Base-by-base conservation (phyloP, 2,329 filamentous ascomycete genomes). In the Aspergillus ibericus region DNA sequence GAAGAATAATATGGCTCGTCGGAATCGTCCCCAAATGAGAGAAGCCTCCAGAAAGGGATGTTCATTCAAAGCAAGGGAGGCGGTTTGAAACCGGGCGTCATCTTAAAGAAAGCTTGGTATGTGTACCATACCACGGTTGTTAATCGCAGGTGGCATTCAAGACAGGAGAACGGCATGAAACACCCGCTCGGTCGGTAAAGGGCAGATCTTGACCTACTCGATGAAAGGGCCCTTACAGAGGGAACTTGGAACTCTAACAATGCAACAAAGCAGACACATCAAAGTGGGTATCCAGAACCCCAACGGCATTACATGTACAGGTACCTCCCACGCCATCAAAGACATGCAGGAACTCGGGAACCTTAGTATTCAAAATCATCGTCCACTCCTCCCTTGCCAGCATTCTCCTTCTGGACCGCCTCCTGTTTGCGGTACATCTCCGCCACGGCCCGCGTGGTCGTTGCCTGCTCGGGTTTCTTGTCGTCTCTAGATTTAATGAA, bases 371-470 rank as follows among this genome's bases (percentile, higher is more conserved):
- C 95, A 78, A 97, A 99, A 75, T 98, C 93, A 78, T 98, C 93
- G 81, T 99, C 95, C 56, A 93, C 93, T 4, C 91, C 91, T 0
- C 89, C 90, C 80, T 96, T 96, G 58, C 91, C 88, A 0, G 89
- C 87, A 78, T 91, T 92, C 61, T 81, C 92, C 82, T 95, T 96
- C 12, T 85, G 80, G 52, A 96, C 91, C 66, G 89, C 91, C 80
- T 98, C 93, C 80, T 99, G 95, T 78, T 91, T 93, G 65, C 88
- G 83, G 78, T 98, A 99, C 93, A 99, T 96, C 76, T 98, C 95
- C 0, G 92, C 93, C 51, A 99, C 90, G 77, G 95, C 91, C 52
- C 88, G 82, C 62, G 88, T 91, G 34, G 83, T 89, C 38, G 92
- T 97, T 13, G 95, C 95, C 78, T 93, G 84, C 62, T 96, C 93